Base-by-base conservation (phyloP, 1,284 basidiomycete genomes). In the Gymnopus androsaceus region DNA sequence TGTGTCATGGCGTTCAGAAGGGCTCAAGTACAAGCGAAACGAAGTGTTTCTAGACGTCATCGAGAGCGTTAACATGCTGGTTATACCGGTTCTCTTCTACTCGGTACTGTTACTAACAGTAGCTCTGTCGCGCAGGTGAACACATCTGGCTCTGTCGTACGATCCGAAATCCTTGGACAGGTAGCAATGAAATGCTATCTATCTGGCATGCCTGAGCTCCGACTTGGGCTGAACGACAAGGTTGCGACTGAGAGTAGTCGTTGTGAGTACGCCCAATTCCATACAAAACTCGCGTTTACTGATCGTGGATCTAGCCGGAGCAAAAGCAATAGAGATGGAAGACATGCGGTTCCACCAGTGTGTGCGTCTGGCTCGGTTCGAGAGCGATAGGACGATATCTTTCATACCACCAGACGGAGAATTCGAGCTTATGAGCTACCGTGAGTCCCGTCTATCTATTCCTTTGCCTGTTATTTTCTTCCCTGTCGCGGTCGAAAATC, bases 341-440 rank as follows among this genome's bases (percentile, higher is more conserved):
- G 97, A 99, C 69, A 94, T 98, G 75, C 98, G 98, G 72, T 99
- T 99, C 77, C 97, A 99, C 71, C 97, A 99, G 79, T 99, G 97
- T 69, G 97, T 99, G 14, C 92, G 97, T n/a, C 81, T 99, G n/a
- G 92, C 95, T 7, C 86, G 96, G 14, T 99, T 99, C 70, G 97
- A 99, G 68, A 98, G 98, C 73, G 97, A 99, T 76, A 87, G 97
- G 56, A 99, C 96, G 1, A 99, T 99, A 70, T 94, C 92, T 23
- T 99, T 99, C 75, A 99, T 99, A 67, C 97, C 97, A 0, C 97
- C 97, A 2, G 97, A 99, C 69, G 97, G 97, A 63, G 96, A 98
- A 72, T 98, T 99, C 66, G 96, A 98, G 28, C 48, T 55, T 12
- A 40, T 51, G 42, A 45, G 37, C 34, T 38, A 36, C 19, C 31